Base-by-base conservation (phyloP, 257 asterid species). In the Solanum pimpinellifolium region DNA sequence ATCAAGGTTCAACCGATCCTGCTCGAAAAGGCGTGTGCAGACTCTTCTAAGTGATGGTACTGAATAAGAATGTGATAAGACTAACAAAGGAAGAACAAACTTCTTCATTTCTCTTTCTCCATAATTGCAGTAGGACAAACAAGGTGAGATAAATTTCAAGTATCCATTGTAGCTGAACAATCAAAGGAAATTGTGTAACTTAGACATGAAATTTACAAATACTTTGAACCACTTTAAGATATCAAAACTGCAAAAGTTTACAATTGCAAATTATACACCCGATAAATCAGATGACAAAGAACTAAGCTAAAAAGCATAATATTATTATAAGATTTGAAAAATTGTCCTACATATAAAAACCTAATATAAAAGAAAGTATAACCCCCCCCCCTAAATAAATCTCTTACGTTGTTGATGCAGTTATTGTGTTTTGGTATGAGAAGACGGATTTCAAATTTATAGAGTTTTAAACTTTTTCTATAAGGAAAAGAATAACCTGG, bases 81-180 rank as follows among this genome's bases (percentile, higher is more conserved):
- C 94, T 87, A 96, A 90, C 65, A 95, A 89, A 90, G 94, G 98
- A 83, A 96, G 96, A 89, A 92, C 93, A 93, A 74, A 95, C 86
- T 92, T 92, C 93, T 93, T 89, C 94, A 94, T 92, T 86, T 90
- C 96, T 83, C 86, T 93, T 59, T 89, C 97, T 83, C 92, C 98
- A 42, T 93, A 96, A 89, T 98, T 96, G 96, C 93, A 90, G 9
- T 75, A 73, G 81, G 20, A 37, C 27, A 21, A 75, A 75, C n/a
- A 74, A 74, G 6, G 82, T 37, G 52, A 39, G 20, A 39, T 75
- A 75, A 41, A 31, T 33, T 23, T 77, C 42, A 83, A 46, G 4
- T 11, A 31, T 25, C 66, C 73, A 37, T 13, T 4, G 52, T 74
- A 87, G 69, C 35, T 29, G 37, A 66, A 66, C 33, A 66, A 11